These are phyloP conservation scores for Cochlearia excelsa DNA, from an alignment of 345 rosid genomes.

Conservation along the genomic window DNA sequence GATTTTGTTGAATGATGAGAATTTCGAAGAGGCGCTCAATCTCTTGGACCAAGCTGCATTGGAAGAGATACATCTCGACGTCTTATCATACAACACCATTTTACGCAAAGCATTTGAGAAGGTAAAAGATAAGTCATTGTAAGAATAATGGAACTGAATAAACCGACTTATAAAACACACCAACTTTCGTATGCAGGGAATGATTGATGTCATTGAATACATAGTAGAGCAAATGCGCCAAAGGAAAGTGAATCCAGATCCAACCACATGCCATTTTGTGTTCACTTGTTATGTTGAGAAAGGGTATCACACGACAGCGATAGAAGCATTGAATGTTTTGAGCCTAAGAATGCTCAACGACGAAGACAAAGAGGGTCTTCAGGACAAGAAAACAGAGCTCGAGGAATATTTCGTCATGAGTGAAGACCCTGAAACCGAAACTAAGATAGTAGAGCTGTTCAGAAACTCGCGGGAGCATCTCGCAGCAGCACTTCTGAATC, in stretches of 20 bases:
- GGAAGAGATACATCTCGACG: conserved; percentile 51
- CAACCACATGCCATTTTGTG: conserved; percentile 60
- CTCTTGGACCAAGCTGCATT: conserved; percentile 52
- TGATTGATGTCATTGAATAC: conserved; percentile 64
- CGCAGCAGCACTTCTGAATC: conserved; percentile 52
- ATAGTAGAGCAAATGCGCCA: conserved; percentile 57
- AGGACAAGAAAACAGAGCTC: conserved; percentile 44
- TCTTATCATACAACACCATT: conserved; percentile 58
- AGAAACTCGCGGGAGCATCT: conserved; percentile 40
- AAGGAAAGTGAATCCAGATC: conserved; percentile 60
- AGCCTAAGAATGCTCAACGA: conserved; percentile 60
- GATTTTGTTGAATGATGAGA: conserved; percentile 48
- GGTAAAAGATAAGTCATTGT: conserved; percentile 35
- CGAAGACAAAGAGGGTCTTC: conserved; percentile 35
- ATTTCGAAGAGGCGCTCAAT: conserved; percentile 52
- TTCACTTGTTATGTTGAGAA: conserved; percentile 46
- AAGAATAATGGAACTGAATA: conserved; percentile 22
- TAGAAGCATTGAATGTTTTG: conserved; percentile 76
- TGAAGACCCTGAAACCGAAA: conserved; percentile 55
- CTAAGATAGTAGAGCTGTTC: conserved; percentile 45
- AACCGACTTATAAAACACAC: conserved; percentile 17
- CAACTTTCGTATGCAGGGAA: conserved; percentile 39
- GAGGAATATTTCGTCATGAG: conserved; percentile 53
- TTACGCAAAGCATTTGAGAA: conserved; percentile 48
- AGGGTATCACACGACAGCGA: conserved; percentile 46